These are phyloP conservation scores for Aspergillus cavernicola DNA, from an alignment of 495 filamentous ascomycete genomes.

Conservation along the genomic window DNA sequence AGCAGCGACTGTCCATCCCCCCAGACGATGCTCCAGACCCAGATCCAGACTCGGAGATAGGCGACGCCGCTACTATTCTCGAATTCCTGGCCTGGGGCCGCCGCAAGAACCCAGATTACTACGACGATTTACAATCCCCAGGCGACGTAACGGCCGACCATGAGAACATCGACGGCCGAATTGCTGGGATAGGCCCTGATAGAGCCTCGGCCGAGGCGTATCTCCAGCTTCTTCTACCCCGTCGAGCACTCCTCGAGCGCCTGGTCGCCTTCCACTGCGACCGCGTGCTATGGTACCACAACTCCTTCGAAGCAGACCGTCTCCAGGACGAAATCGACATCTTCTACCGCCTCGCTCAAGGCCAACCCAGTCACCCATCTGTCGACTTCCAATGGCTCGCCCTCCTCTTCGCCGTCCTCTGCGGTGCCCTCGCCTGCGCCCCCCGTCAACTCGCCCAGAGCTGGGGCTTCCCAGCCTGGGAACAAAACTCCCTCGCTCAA, in stretches of 20 bases:
- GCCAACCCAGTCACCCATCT: not conserved
- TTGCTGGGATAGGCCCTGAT: not conserved
- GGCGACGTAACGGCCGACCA: conserved; percentile 1
- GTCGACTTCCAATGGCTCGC: conserved; percentile 4
- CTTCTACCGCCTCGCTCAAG: not conserved
- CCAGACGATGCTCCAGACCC: not conserved
- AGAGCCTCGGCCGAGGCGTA: not conserved
- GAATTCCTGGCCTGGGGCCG: conserved; percentile 8
- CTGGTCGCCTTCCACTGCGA: conserved; percentile 2
- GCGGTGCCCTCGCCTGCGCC: not conserved
- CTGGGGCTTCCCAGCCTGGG: not conserved
- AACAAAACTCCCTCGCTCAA: not conserved
- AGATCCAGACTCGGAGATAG: not conserved
- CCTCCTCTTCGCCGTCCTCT: conserved; percentile 1
- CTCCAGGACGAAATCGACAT: not conserved
- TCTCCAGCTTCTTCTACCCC: not conserved
- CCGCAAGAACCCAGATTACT: not conserved
- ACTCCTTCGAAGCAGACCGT: not conserved
- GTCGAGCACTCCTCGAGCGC: not conserved
- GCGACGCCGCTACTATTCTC: conserved; percentile 4
- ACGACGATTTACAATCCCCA: not conserved
- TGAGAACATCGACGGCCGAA: not conserved
- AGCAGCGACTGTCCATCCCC: not conserved
- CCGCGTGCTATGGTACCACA: conserved; percentile 7
- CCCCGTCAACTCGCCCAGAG: not conserved